Evolutionary conservation across 257 asterid genomes (phyloP), one percentile per base, ranked within the genome.

Genomic region (Penstemon newberryi): DNA sequence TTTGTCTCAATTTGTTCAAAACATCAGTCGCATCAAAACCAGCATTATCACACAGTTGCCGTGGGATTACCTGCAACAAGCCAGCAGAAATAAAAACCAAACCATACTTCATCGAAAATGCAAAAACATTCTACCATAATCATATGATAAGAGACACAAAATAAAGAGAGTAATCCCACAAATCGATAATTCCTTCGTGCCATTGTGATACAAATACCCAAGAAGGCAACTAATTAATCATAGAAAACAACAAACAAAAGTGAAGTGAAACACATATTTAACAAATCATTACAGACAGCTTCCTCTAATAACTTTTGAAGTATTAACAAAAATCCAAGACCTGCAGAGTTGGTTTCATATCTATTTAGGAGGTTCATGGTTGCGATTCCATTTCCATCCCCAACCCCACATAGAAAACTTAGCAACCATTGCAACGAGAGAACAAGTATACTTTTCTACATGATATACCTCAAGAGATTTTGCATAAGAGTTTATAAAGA

Each of bases 401-500:
- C 33, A 25, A 2, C 4, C 9, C 51, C 51, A 6, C 12, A 46
- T 8, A 49, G n/a, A 12, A 15, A 4, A 49, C n/a, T 4, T 12
- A 9, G 15, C 7, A 49, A 49, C 54, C 11, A 12, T 10, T 60
- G 65, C 65, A 36, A 41, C 47, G 37, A 9, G 10, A n/a, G 15
- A 41, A 45, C 46, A 71, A 36, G 46, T 11, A 42, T 50, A 33
- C 15, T 53, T 60, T 46, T 67, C 7, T 33, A 43, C 5, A 67
- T 63, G 33, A 69, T 55, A 51, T 79, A 91, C 97, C 97, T 91
- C 97, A 67, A 88, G 95, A 61, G 97, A 90, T 82, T 88, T 91
- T 47, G 97, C 96, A 12, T 83, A 91, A 50, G 95, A 85, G 83
- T 91, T 88, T 72, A 91, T 91, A 60, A 88, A 91, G 68, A 91